Conservation (phyloP, 1,139 yeast species). For the Hyphopichia burtonii region DNA sequence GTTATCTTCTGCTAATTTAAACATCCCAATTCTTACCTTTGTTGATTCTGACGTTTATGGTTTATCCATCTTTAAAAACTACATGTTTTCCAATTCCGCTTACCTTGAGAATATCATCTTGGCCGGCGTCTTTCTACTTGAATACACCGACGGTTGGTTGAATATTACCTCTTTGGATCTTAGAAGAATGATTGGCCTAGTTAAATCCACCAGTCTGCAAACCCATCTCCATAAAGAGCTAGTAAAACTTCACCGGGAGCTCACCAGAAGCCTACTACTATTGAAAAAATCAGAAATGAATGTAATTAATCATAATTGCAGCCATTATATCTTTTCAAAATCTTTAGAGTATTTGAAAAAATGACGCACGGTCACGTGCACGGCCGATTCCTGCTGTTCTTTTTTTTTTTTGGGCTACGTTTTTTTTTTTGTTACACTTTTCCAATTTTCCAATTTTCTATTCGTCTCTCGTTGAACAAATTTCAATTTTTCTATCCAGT, state of each 20-base stretch:
- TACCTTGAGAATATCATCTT: constrained; percentile 7
- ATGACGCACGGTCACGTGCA: constrained; percentile 10
- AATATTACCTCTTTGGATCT: constrained; percentile 35
- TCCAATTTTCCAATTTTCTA: neutral
- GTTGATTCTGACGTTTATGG: constrained; percentile 72
- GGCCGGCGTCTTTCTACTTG: constrained; percentile 37
- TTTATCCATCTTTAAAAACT: constrained; percentile 50
- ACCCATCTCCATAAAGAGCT: constrained; percentile 5
- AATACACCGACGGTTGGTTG: constrained; percentile 35
- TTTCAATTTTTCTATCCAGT: neutral
- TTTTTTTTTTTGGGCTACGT: neutral
- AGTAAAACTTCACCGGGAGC: constrained; percentile 36
- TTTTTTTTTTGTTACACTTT: neutral
- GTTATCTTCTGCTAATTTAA: constrained; percentile 18
- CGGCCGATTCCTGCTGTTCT: neutral
- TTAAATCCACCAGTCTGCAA: constrained; percentile 8
- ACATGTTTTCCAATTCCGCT: constrained; percentile 4
- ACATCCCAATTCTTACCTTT: constrained; percentile 39
- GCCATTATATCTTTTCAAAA: constrained; percentile 10
- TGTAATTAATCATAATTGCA: constrained; percentile 19
- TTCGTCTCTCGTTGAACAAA: neutral
- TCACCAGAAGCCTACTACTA: constrained; percentile 54
- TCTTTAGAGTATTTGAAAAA: neutral
- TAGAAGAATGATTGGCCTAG: constrained; percentile 27
- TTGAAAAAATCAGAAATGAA: constrained; percentile 63